Evolutionary conservation across 768 basidiomycete genomes (phyloP), one percentile per base, ranked within the genome.

Genomic region (Neoboletus brunneissimus): DNA sequence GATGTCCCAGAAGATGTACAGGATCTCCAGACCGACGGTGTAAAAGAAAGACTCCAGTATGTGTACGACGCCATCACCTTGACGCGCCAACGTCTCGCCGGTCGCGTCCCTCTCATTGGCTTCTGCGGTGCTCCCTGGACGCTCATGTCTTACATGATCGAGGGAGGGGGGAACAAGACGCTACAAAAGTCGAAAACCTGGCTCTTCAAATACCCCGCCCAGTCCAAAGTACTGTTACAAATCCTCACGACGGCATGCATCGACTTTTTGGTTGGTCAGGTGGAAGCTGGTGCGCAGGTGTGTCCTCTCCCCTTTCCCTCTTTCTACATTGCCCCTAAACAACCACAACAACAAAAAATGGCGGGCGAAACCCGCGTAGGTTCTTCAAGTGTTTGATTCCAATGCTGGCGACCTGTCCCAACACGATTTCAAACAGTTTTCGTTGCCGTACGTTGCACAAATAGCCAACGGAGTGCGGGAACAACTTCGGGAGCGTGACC

Each of bases 121-220:
- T 99, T 99, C 75, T 92, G 86, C 67, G 97, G 96, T 40, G 94
- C 94, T 0, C 97, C 97, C 2, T 98, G 97, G 97, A 99, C 97
- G 4, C 82, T 98, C 51, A 94, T 99, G 76, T 85, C 88, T 22
- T 99, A 98, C 72, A 99, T 99, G 97, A 82, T 97, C 65, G 97
- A 98, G 72, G 97, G 97, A 9, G 96, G 95, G 6, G 89, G 89
- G 10, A 91, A 84, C 72, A 94, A 94, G 74, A 91, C 90, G 15
- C 83, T 91, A 63, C 88, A 91, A 59, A 94, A 95, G 72, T 83
- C 85, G 35, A 99, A 99, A 76, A 85, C 88, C 0, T 99, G 97
- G 96, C 70, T 98, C 7, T 98, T 92, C 79, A 88, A 86, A 67
- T 83, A 93, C 67, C 94, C 95, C 1, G 82, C 88, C 59, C 87